Evolutionary conservation across 495 filamentous ascomycete species (phyloP).

Genomic region (Penicillium arizonense): DNA sequence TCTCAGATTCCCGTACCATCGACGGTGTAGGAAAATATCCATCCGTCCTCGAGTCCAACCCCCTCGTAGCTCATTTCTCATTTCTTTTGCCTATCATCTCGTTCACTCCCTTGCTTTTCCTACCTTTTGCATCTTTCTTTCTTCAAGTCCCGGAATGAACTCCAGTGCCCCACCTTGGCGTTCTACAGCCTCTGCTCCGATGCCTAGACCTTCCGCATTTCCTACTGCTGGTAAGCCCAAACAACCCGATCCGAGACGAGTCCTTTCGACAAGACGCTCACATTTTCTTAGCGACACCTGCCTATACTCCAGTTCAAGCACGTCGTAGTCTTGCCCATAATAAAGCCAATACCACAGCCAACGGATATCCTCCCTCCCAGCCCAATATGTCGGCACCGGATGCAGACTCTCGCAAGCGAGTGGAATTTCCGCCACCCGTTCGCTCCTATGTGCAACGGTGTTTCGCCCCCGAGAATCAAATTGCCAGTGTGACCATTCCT

Average conservation of each 20-base stretch:
- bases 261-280: slow-evolving; percentile 5
- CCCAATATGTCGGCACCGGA: slow-evolving; percentile 15
- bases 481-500: slow-evolving; percentile 57
- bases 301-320: slow-evolving; percentile 52
- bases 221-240: slow-evolving; percentile 32
- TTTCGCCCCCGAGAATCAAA: slow-evolving; percentile 68
- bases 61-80: slow-evolving; percentile 18
- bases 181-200: slow-evolving; percentile 31
- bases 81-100: slow-evolving; percentile 6
- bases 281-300: slow-evolving; percentile 33
- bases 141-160: slow-evolving; percentile 33
- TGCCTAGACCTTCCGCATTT: slow-evolving; percentile 25
- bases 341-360: slow-evolving; percentile 20
- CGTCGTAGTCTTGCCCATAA: slow-evolving; percentile 43
- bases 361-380: slow-evolving; percentile 19
- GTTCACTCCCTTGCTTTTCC: slow-evolving; percentile 16
- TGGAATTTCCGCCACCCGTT: slow-evolving; percentile 73
- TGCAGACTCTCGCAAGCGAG: slow-evolving; percentile 37
- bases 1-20: background rate
- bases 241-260: background rate
- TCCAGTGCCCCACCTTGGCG: slow-evolving; percentile 46
- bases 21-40: slow-evolving; percentile 11
- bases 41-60: background rate
- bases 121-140: slow-evolving; percentile 6
- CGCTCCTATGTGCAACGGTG: slow-evolving; percentile 81